Base-by-base conservation (phyloP, 192 early-diverging fungal genomes). In the Coemansia sp. region DNA sequence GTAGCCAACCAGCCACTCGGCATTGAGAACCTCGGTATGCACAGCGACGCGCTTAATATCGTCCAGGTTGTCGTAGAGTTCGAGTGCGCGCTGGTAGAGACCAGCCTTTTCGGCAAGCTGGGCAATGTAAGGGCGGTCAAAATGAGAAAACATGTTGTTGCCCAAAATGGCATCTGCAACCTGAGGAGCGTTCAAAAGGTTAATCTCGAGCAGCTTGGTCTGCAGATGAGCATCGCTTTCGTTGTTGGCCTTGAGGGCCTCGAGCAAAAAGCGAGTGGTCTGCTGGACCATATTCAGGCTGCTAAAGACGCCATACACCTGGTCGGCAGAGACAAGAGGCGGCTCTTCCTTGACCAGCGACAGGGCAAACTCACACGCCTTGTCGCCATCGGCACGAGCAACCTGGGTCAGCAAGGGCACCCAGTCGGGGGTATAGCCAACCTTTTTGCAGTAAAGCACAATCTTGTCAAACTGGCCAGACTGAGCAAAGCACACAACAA, bases 121-220 rank as follows among this genome's bases (percentile, higher is more conserved):
- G 14, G 93, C 97, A 72, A 99, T 91, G 59, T 93, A 89, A 10
- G 90, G 85, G 14, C 92, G 88, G 74, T 99, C 97, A 76, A 98
- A 99, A 71, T 97, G 92, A 29, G 90, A 91, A 74, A 99, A 94
- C 90, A 96, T 93, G 67, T 93, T 86, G 72, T 97, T 97, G 45
- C 95, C 91, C 28, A 99, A 74, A 67, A 99, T 99, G 52, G 97
- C 97, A 76, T 99, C 97, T 16, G 97, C 97, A 18, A 99, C 97
- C 68, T 98, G 97, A 32, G 97, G 97, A 17, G 94, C 93, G 67
- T 97, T 92, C 45, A 98, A 77, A 52, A 99, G 84, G 76, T 99
- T 99, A 91, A 98, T 96, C 83, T 99, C 97, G 29, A 99, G 86
- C 60, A 98, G 83, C 54, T 91, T 88, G 11, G 97, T 99, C 76